Evolutionary conservation across 1,139 yeast species (phyloP).

Genomic region (Pichia norvegensis): DNA sequence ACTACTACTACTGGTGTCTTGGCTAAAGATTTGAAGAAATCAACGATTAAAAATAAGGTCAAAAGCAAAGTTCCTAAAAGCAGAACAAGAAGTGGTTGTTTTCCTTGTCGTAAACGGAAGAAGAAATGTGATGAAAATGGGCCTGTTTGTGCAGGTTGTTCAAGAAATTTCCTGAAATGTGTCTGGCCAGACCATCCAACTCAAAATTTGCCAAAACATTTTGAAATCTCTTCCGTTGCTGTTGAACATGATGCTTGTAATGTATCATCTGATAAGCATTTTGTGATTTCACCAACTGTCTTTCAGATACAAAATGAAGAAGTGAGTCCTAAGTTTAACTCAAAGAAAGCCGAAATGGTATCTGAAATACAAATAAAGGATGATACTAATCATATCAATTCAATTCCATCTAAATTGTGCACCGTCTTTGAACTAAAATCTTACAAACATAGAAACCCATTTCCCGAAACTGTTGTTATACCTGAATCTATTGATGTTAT

Average conservation of each 20-base stretch:
- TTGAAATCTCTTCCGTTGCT: slow-evolving; percentile 23
- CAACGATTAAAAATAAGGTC: background rate
- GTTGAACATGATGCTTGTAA: background rate
- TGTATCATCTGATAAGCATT: background rate
- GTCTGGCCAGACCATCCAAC: slow-evolving; percentile 33
- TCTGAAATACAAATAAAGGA: background rate
- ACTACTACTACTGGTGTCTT: background rate
- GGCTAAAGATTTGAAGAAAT: background rate
- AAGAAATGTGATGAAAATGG: slow-evolving; percentile 42
- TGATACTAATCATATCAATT: slow-evolving; percentile 5
- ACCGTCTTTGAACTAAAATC: slow-evolving; percentile 20
- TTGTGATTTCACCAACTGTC: background rate
- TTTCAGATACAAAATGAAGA: background rate
- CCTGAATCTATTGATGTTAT: slow-evolving; percentile 13
- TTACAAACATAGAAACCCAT: slow-evolving; percentile 18
- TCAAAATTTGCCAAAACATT: slow-evolving; percentile 30
- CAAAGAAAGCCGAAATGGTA: background rate
- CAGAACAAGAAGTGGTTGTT: slow-evolving; percentile 38
- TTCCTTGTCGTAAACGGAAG: slow-evolving; percentile 41
- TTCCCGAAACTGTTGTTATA: slow-evolving; percentile 5
- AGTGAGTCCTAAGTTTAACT: background rate
- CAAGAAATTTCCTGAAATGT: slow-evolving; percentile 34
- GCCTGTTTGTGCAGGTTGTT: slow-evolving; percentile 36
- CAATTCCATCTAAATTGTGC: slow-evolving; percentile 22
- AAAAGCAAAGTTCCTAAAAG: slow-evolving; percentile 16